phyloP scores from a whole-genome alignment of 2,329 filamentous ascomycete genomes.

The Microsporum canis region DNA sequence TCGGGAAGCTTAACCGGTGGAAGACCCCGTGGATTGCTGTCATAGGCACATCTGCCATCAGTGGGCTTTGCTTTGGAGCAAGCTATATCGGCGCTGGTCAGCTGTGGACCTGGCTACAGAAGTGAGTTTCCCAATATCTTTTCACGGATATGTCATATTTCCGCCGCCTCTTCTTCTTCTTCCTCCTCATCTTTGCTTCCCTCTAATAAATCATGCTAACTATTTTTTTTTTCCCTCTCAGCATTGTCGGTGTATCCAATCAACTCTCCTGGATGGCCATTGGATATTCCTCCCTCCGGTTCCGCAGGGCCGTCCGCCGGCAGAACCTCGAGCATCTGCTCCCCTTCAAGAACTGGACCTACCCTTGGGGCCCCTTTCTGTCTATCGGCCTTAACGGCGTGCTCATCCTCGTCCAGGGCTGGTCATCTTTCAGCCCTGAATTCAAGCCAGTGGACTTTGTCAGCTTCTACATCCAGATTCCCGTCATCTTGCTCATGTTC shows the following conservation, averaged over 20 bases:
- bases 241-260: slow-evolving; percentile 55
- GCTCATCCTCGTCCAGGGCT: slow-evolving; percentile 53
- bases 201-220: neutral
- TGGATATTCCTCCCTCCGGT: slow-evolving; percentile 53
- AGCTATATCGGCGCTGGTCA: slow-evolving; percentile 55
- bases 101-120: slow-evolving; percentile 56
- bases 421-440: slow-evolving; percentile 45
- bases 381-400: slow-evolving; percentile 48
- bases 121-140: slow-evolving; percentile 31
- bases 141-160: neutral
- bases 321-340: slow-evolving; percentile 52
- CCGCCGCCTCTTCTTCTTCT: neutral
- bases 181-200: neutral
- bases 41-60: slow-evolving; percentile 43
- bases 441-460: slow-evolving; percentile 52
- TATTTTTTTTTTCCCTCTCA: slow-evolving; percentile 15
- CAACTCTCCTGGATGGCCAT: slow-evolving; percentile 55
- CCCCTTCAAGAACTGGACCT: slow-evolving; percentile 57
- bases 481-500: slow-evolving; percentile 47
- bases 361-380: slow-evolving; percentile 50
- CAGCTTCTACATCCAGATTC: slow-evolving; percentile 52
- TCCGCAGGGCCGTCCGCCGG: slow-evolving; percentile 45
- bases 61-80: slow-evolving; percentile 52
- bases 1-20: slow-evolving; percentile 41
- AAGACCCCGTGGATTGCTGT: slow-evolving; percentile 45